Conservation (phyloP, 352 stramenopile genomes). For the Pythium dissimile region DNA sequence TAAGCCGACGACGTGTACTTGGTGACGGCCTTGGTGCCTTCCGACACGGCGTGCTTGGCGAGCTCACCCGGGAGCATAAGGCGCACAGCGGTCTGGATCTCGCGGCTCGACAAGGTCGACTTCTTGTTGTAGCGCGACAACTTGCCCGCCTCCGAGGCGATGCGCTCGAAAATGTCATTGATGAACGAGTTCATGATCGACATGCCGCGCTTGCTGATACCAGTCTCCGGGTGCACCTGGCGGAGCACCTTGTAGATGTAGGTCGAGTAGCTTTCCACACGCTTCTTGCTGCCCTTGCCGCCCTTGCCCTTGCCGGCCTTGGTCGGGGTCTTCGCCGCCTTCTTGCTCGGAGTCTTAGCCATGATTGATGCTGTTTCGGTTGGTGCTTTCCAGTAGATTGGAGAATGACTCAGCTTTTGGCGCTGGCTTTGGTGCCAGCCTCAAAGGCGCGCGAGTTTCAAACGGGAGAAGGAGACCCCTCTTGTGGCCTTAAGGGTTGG, state of each 20-base stretch:
- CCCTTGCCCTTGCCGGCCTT: conserved; percentile 80
- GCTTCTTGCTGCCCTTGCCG: conserved; percentile 78
- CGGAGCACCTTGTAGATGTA: conserved; percentile 94
- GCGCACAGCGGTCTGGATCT: conserved; percentile 97
- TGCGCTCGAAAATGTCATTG: conserved; percentile 99
- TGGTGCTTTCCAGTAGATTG: conserved; percentile 28
- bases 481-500: neutral
- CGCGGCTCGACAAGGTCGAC: conserved; percentile 93
- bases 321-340: conserved; percentile 76
- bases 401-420: conserved; percentile 15
- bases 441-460: neutral
- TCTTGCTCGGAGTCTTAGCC: conserved; percentile 96
- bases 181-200: conserved; percentile 99
- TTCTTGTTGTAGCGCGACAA: conserved; percentile 99
- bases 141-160: conserved; percentile 95
- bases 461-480: neutral
- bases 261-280: conserved; percentile 86
- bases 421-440: neutral
- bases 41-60: conserved; percentile 96
- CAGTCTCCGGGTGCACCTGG: conserved; percentile 96
- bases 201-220: conserved; percentile 97
- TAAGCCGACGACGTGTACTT: conserved; percentile 90
- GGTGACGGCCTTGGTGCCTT: conserved; percentile 96
- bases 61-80: conserved; percentile 90
- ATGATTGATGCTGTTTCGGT: conserved; percentile 52